Evolutionary conservation across 768 basidiomycete species (phyloP), one percentile per base, ranked within the genome.

Genomic region (Boletus rufocinnamomeus): DNA sequence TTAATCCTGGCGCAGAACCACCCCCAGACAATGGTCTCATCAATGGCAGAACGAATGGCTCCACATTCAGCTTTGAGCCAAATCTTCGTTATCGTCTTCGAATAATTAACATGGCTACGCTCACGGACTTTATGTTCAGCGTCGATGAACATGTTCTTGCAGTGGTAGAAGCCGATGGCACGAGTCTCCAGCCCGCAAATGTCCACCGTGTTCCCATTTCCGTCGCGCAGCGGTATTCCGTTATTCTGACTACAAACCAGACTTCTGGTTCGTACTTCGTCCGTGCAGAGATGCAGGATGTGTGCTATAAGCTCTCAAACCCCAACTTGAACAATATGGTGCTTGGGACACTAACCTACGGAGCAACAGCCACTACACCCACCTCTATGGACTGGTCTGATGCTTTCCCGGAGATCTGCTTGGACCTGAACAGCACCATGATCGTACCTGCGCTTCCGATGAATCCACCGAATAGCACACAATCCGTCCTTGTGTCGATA

Each of bases 211-310:
- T 83, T 54, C 69, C 70, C 3, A 51, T 83, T 55, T 74, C 74
- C 27, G 73, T 82, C 44, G 82, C 80, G 2, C 82, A 83, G 69
- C 75, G 82, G 44, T 81, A 82, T 63, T 78, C 76, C n/a, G 81
- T 79, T 35, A 70, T 83, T 40, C 64, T 83, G 17, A 60, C 59
- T 25, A 76, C 80, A 37, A 77, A 80, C 58, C 72, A 72, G 57
- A 77, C 75, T 7, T 63, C 52, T 30, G 74, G 72, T 23, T 66
- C 68, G 5, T 77, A 76, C 49, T 68, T 69, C 21, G 61, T 81
- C 61, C 74, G 79, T 25, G 74, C 75, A 11, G 72, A 70, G 41
- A 63, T 80, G 60, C 76, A 77, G 47, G 66, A 48, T 5, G 37
- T 58, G 1, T 72, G 71, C 44, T 76, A 74, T 50, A 74, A 74